A percentile compares a stretch with the other conserved stretches of the same genome.
These are phyloP conservation scores for Rhodotorula taiwanensis DNA, from an alignment of 768 basidiomycete species.

Conservation along the genomic window DNA sequence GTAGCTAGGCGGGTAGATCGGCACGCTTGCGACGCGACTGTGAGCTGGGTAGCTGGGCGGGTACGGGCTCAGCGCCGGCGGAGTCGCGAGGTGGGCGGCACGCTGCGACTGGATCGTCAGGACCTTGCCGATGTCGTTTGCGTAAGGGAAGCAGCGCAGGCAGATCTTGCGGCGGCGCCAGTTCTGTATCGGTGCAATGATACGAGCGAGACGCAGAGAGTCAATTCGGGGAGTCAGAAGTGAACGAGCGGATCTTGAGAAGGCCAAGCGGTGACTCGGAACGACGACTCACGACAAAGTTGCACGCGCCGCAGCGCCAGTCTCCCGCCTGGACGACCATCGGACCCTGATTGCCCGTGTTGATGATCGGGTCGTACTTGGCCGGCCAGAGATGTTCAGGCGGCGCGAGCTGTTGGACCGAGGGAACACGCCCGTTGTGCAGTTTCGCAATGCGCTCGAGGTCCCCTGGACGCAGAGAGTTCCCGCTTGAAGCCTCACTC, in stretches of 20 bases:
- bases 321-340: conserved; percentile 34
- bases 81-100: conserved; percentile 22
- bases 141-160: conserved; percentile 34
- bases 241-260: neutral
- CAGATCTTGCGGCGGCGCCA: conserved; percentile 35
- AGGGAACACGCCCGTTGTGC: conserved; percentile 29
- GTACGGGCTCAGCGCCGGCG: neutral
- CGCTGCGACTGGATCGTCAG: conserved; percentile 32
- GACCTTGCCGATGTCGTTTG: conserved; percentile 34
- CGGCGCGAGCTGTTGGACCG: conserved; percentile 26
- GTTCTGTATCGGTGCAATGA: conserved; percentile 4
- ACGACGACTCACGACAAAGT: conserved; percentile 7
- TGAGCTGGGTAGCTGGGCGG: neutral
- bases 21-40: neutral
- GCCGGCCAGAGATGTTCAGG: neutral
- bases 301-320: conserved; percentile 30
- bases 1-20: neutral
- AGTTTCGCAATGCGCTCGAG: conserved; percentile 21
- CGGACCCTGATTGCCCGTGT: conserved; percentile 29
- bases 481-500: neutral
- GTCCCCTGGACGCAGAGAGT: conserved; percentile 23
- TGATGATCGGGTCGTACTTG: conserved; percentile 23
- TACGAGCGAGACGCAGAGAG: neutral
- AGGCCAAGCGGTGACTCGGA: neutral
- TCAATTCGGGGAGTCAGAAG: no score